Conservation (phyloP, 2,329 filamentous ascomycete genomes). For the Sporothrix globosa region DNA sequence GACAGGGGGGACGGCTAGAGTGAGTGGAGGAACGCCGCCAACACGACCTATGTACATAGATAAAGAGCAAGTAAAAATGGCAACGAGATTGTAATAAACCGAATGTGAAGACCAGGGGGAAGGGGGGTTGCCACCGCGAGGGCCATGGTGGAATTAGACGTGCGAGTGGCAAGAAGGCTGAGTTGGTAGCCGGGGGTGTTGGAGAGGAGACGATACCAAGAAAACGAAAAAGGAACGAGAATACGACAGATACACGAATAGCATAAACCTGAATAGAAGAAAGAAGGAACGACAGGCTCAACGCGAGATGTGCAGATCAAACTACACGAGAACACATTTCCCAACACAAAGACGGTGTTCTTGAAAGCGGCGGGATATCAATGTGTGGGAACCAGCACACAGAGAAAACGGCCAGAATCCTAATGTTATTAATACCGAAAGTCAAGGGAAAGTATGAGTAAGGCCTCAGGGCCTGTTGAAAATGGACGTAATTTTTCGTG, state of each 20-base stretch:
- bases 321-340: background rate
- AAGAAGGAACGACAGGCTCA: background rate
- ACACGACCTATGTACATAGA: too few relatives aligned
- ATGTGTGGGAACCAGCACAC: slow-evolving; percentile 5
- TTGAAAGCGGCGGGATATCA: background rate
- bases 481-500: background rate
- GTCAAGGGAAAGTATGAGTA: slow-evolving; percentile 3
- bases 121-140: background rate
- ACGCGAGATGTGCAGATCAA: slow-evolving; percentile 11
- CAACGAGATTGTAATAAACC: slow-evolving; percentile 1
- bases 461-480: background rate
- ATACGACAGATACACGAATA: background rate
- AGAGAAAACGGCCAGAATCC: background rate
- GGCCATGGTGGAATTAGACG: slow-evolving; percentile 27
- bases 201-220: slow-evolving; percentile 2
- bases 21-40: too few relatives aligned
- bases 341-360: background rate
- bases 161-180: slow-evolving; percentile 26
- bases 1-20: background rate
- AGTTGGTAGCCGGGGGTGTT: slow-evolving; percentile 6
- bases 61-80: background rate
- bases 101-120: background rate
- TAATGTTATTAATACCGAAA: background rate
- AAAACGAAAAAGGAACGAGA: slow-evolving; percentile 18
- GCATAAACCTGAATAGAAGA: slow-evolving; percentile 22